Percentiles rank a stretch among this genome's conserved stretches.
Conservation (phyloP, 257 asterid species). For the Rubia yunnanensis region DNA sequence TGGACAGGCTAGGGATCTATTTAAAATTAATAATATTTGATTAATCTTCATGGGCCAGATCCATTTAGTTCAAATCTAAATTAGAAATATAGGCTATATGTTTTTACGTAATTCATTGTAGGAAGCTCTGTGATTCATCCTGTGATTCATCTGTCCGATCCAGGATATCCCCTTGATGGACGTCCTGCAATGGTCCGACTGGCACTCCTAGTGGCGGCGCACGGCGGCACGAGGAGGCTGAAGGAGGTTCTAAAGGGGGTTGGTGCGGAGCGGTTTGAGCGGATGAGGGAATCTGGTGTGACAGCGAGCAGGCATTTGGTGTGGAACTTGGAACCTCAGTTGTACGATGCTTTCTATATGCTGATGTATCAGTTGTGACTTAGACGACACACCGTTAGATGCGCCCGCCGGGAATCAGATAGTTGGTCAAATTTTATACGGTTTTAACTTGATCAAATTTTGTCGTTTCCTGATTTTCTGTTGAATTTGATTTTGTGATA, state of each 20-base stretch:
- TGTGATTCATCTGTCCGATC: slow-evolving; percentile 59
- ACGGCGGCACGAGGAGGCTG: slow-evolving; percentile 46
- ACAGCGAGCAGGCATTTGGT: slow-evolving; percentile 65
- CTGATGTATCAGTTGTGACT: slow-evolving; percentile 85
- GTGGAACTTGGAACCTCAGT: slow-evolving; percentile 69
- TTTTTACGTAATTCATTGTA: too few relatives aligned
- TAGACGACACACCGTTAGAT: slow-evolving; percentile 74
- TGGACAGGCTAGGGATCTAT: too few relatives aligned
- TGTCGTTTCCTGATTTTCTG: too few relatives aligned
- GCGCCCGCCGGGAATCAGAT: slow-evolving; percentile 43
- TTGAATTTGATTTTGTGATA: too few relatives aligned
- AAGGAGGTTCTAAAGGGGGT: slow-evolving; percentile 43
- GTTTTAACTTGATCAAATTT: too few relatives aligned
- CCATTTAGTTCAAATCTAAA: too few relatives aligned
- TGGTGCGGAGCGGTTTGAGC: slow-evolving; percentile 32
- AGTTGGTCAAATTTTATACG: too few relatives aligned
- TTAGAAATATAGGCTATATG: too few relatives aligned
- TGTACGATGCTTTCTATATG: slow-evolving; percentile 75
- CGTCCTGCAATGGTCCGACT: slow-evolving; percentile 65
- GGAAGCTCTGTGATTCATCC: too few relatives aligned
- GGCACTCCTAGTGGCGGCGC: slow-evolving; percentile 38
- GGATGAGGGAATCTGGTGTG: slow-evolving; percentile 45
- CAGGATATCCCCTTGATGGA: slow-evolving; percentile 90
- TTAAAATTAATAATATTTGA: too few relatives aligned
- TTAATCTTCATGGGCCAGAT: too few relatives aligned